Base-by-base conservation (phyloP, 495 filamentous ascomycete genomes). In the Lophiotrema nucula region DNA sequence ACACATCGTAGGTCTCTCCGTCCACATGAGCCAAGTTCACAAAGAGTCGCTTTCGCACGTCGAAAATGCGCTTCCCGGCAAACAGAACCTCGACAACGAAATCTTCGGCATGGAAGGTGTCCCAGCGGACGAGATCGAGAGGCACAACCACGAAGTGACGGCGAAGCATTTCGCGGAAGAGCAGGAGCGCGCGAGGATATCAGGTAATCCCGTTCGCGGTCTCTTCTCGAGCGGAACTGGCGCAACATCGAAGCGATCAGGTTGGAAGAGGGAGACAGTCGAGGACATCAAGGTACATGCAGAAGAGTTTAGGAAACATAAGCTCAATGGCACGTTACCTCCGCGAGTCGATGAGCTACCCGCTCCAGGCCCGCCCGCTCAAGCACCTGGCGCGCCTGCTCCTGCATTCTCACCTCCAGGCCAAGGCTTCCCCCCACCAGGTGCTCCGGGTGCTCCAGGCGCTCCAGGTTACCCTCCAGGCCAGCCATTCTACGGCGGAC, bases 51-150 rank as follows among this genome's bases (percentile, higher is more conserved):
- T 97, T 15, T 82, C 82, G 0, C 80, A 80, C 26, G 91, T 98
- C 54, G 92, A 96, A 60, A 96, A 97, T 80, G 91, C 95, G 11
- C 77, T 97, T 4, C 83, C 86, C 0, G 91, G 90, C 64, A 84
- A 95, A 35, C 80, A 86, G 58, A 84, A 86, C 43, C 81, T 93
- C 28, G 90, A 96, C 41, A 81, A 95, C 43, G 93, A 98, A 72
- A 97, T 98, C 64, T 98, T 97, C 69, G 93, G 92, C 65, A 96
- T 96, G 88, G 92, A 97, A 66, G 93, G 93, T 63, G 88, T 98
- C 18, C 93, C 93, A 10, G 88, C 90, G 31, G 90, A 96, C 35
- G 80, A 95, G 54, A 75, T 88, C 21, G 77, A 86, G 56, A 79
- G 84, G 49, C 95, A 97, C 73, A 86, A 89, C 56, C 87, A 93